Conservation (phyloP, 208 protist genomes). For the Balamuthia mandrillaris region DNA sequence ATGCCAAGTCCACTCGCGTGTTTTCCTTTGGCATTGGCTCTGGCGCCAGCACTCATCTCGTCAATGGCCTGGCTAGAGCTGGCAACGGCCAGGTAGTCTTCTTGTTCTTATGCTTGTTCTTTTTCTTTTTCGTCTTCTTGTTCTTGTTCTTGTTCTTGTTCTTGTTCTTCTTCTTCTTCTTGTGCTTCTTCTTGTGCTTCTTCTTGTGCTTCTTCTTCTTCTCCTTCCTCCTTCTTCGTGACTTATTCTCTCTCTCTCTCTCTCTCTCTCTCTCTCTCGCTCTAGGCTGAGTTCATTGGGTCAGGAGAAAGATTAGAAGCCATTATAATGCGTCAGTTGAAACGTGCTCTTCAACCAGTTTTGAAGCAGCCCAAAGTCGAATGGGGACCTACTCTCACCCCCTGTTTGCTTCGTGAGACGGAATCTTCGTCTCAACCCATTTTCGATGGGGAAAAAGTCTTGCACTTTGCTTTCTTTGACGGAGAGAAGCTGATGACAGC, state of each 20-base stretch:
- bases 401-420: conserved; percentile 2
- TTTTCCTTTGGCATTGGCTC: conserved; percentile 59
- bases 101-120: no score
- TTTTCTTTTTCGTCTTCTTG: no score
- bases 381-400: background rate
- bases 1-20: conserved; percentile 22
- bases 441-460: conserved; percentile 43
- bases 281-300: conserved; percentile 52
- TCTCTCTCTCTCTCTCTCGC: no score
- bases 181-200: no score
- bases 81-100: background rate
- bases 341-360: conserved; percentile 47
- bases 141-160: no score
- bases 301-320: conserved; percentile 38
- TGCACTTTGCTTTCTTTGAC: conserved; percentile 39
- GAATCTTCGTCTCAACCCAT: conserved; percentile 21
- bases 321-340: conserved; percentile 46
- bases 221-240: no score
- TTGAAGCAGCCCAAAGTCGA: background rate
- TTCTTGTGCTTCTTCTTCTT: no score
- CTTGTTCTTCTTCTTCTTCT: no score
- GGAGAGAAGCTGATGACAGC: no score
- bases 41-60: conserved; percentile 21
- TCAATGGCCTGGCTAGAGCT: conserved; percentile 51
- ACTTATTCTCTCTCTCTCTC: no score